Percentiles rank a stretch among this genome's conserved stretches.
These are phyloP conservation scores for Agastache rugosa DNA, from an alignment of 257 asterid species.

Conservation along the genomic window DNA sequence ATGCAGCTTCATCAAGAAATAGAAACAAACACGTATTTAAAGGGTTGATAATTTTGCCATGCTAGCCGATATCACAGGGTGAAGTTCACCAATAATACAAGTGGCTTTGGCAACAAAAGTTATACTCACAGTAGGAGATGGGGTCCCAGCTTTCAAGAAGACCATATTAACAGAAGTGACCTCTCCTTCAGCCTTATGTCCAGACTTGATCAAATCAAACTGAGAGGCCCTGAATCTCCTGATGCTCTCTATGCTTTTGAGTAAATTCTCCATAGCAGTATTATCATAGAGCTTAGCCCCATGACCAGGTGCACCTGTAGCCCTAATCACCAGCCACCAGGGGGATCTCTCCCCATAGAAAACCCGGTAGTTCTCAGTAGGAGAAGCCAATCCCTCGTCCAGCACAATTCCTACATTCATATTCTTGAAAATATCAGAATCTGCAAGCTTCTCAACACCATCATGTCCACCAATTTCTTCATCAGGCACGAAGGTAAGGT, in stretches of 20 bases:
- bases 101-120: constrained; percentile 4
- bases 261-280: constrained; percentile 91
- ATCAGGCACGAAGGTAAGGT: constrained; percentile 90
- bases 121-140: constrained; percentile 75
- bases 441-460: constrained; percentile 80
- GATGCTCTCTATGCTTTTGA: constrained; percentile 82
- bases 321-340: constrained; percentile 87
- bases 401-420: constrained; percentile 90
- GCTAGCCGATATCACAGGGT: neutral
- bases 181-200: constrained; percentile 82
- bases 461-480: constrained; percentile 97
- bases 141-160: constrained; percentile 92
- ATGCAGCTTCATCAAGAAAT: constrained; percentile 12
- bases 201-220: constrained; percentile 86
- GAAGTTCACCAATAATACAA: constrained; percentile 1
- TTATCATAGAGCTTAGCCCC: constrained; percentile 95
- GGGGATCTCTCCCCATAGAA: constrained; percentile 90
- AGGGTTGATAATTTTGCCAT: constrained; percentile 1
- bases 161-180: constrained; percentile 90
- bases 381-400: constrained; percentile 91
- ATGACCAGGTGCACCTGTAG: constrained; percentile 91
- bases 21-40: neutral
- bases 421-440: constrained; percentile 64
- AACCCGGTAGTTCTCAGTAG: constrained; percentile 64
- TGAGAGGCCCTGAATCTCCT: constrained; percentile 85